Conservation (phyloP, 1,284 basidiomycete species). For the Trametes sp. region DNA sequence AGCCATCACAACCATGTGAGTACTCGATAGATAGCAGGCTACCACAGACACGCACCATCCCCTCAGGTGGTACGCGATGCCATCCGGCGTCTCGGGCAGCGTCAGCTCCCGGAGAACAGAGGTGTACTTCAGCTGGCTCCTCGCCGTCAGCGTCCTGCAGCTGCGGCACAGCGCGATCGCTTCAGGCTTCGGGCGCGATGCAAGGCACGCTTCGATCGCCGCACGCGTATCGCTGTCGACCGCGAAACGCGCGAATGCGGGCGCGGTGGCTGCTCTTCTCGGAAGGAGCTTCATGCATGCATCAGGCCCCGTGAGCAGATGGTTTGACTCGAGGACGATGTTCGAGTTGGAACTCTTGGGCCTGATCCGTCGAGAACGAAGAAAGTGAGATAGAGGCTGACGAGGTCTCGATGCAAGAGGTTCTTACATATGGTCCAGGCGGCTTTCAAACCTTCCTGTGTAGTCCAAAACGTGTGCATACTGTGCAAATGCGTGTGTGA, state of each 20-base stretch:
- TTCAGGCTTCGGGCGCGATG: not conserved
- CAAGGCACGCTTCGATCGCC: not conserved
- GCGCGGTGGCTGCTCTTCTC: not conserved
- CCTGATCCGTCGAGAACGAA: too few species aligned
- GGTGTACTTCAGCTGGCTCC: not conserved
- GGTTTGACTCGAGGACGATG: not conserved
- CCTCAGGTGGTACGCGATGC: not conserved
- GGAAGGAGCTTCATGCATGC: not conserved
- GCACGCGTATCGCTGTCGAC: not conserved
- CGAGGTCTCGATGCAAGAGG: too few species aligned
- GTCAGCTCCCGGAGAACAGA: not conserved
- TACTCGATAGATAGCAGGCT: not conserved
- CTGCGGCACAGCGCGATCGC: not conserved
- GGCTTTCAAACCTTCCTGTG: too few species aligned
- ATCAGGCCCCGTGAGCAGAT: not conserved
- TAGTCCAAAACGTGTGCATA: too few species aligned
- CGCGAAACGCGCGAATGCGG: not conserved
- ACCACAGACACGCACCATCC: not conserved
- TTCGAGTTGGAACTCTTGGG: not conserved
- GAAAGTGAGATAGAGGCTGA: too few species aligned
- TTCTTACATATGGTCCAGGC: too few species aligned
- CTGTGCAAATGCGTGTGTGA: too few species aligned
- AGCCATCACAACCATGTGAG: not conserved
- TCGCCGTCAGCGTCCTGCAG: not conserved
- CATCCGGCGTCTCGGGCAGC: not conserved